These are phyloP conservation scores for Tricholoma hemisulphureum DNA, from an alignment of 768 basidiomycete species.

Conservation along the genomic window DNA sequence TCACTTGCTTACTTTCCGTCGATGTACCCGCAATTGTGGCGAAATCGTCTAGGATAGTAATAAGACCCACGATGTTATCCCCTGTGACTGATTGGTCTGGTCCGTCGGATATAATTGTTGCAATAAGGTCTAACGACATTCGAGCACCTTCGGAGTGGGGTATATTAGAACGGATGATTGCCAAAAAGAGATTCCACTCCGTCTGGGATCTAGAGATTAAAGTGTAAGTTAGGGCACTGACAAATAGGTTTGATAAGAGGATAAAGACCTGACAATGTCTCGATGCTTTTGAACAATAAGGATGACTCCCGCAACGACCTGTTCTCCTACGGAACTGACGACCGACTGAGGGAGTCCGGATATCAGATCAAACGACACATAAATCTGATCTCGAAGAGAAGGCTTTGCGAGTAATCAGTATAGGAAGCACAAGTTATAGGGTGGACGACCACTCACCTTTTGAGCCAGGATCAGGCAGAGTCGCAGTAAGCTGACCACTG, in stretches of 20 bases:
- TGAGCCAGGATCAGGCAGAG: conserved; percentile 82
- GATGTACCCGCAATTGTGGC: conserved; percentile 66
- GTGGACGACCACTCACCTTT: conserved; percentile 53
- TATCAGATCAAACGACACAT: conserved; percentile 88
- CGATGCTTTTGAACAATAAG: conserved; percentile 76
- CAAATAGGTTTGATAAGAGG: neutral
- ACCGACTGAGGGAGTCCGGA: conserved; percentile 74
- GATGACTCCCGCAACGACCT: conserved; percentile 81
- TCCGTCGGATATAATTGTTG: conserved; percentile 61
- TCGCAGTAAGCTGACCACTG: conserved; percentile 84
- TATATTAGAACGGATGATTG: conserved; percentile 81
- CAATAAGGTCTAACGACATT: conserved; percentile 78
- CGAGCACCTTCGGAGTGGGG: conserved; percentile 86
- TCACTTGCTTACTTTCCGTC: conserved; percentile 56
- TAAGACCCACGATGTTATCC: conserved; percentile 80
- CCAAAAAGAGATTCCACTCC: conserved; percentile 93
- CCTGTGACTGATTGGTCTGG: conserved; percentile 56
- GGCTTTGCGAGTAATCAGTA: conserved; percentile 44
- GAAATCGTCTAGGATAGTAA: conserved; percentile 85
- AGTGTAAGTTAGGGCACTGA: neutral
- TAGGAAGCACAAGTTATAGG: neutral
- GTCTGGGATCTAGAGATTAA: conserved; percentile 67
- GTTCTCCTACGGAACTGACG: conserved; percentile 86
- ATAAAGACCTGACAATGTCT: conserved; percentile 60
- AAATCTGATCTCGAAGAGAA: conserved; percentile 87